A percentile compares a stretch with the other conserved stretches of the same genome.
Evolutionary conservation across 257 asterid species (phyloP).

Genomic region (Solanum pimpinellifolium): DNA sequence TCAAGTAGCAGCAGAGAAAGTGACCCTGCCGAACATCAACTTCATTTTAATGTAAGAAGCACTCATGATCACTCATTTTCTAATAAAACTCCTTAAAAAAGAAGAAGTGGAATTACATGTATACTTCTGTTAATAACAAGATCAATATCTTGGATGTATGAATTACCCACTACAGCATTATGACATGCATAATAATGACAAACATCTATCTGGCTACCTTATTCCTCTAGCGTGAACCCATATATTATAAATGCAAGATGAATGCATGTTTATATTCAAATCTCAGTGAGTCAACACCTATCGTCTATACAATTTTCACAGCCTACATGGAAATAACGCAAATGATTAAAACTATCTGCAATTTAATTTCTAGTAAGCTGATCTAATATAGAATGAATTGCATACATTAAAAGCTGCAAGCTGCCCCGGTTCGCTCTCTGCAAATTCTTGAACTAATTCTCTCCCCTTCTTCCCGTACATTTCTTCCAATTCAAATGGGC

Average conservation of each 20-base stretch:
- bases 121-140: neutral
- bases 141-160: neutral
- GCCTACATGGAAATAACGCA: neutral
- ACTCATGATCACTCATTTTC: neutral
- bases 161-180: neutral
- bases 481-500: slow-evolving; percentile 1
- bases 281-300: neutral
- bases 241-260: neutral
- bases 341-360: neutral
- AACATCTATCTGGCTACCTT: neutral
- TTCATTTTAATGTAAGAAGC: neutral
- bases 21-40: neutral
- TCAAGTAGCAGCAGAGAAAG: neutral
- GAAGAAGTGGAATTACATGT: neutral
- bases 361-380: neutral
- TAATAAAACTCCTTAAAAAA: neutral
- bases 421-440: slow-evolving; percentile 62
- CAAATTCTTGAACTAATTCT: slow-evolving; percentile 66
- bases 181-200: neutral
- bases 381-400: neutral
- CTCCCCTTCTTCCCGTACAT: slow-evolving; percentile 75
- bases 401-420: slow-evolving; percentile 57
- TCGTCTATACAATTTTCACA: neutral
- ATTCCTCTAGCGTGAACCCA: neutral
- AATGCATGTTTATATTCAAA: neutral